These are phyloP conservation scores for Suhomyces maxii DNA, from an alignment of 1,139 yeast species.

Conservation along the genomic window DNA sequence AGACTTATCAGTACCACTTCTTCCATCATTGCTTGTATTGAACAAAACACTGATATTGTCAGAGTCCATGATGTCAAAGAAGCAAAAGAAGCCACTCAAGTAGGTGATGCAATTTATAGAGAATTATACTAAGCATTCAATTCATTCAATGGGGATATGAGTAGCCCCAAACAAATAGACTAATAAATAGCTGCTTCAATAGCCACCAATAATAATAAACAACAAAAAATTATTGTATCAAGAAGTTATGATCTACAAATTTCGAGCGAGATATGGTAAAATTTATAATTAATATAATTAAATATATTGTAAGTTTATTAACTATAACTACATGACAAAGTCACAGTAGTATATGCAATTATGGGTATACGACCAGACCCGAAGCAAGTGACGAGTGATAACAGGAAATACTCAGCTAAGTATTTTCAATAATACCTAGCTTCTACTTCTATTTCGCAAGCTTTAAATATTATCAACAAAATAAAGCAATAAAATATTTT, in stretches of 20 bases:
- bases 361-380: neutral
- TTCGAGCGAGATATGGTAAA: neutral
- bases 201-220: too few species aligned
- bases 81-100: slow-evolving; percentile 58
- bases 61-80: slow-evolving; percentile 85
- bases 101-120: slow-evolving; percentile 80
- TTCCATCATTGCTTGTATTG: slow-evolving; percentile 70
- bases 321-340: neutral
- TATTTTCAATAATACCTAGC: too few species aligned
- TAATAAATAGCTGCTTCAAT: too few species aligned
- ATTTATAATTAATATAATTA: too few species aligned
- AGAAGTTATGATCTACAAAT: too few species aligned
- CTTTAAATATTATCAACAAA: too few species aligned
- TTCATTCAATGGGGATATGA: neutral
- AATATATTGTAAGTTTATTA: too few species aligned
- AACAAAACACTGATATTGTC: slow-evolving; percentile 75
- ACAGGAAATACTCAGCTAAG: too few species aligned
- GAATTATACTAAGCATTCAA: slow-evolving; percentile 7
- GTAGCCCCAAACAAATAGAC: too few species aligned
- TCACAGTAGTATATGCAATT: neutral
- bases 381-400: neutral
- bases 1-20: slow-evolving; percentile 80
- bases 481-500: too few species aligned
- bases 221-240: too few species aligned
- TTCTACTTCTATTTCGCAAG: too few species aligned